phyloP scores from a whole-genome alignment of 2,329 filamentous ascomycete species.

The Botrytis galanthina region DNA sequence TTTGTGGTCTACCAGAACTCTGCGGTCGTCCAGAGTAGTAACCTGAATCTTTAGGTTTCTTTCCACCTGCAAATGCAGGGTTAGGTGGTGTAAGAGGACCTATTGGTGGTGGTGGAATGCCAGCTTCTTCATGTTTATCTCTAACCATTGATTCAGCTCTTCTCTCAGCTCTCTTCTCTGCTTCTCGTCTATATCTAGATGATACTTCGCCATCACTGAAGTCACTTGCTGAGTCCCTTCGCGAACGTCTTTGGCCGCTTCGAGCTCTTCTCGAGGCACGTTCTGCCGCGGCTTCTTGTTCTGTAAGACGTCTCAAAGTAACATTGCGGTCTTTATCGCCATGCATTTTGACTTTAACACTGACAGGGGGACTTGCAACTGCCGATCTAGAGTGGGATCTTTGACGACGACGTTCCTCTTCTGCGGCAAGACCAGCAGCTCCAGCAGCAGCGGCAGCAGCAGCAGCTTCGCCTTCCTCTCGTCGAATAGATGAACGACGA shows the following conservation, averaged over 20 bases:
- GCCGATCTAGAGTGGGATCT: conserved; percentile 28
- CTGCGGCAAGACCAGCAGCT: conserved; percentile 49
- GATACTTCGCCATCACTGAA: conserved; percentile 56
- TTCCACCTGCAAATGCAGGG: conserved; percentile 54
- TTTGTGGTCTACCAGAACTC: conserved; percentile 31
- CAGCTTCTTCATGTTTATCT: conserved; percentile 40
- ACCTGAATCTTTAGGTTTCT: conserved; percentile 57
- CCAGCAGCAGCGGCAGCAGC: conserved; percentile 47
- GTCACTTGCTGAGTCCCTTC: conserved; percentile 55
- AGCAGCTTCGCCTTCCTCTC: conserved; percentile 45
- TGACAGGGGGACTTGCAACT: conserved; percentile 48
- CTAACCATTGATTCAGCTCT: conserved; percentile 30
- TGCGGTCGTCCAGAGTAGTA: conserved; percentile 55
- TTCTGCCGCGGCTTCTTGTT: conserved; percentile 53
- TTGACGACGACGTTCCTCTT: conserved; percentile 43
- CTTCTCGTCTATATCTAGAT: conserved; percentile 54
- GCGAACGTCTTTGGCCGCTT: conserved; percentile 41
- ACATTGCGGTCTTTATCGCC: conserved; percentile 60
- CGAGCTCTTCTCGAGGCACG: conserved; percentile 35
- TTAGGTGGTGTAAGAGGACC: conserved; percentile 53
- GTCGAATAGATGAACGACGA: conserved; percentile 48
- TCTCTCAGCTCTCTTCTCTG: conserved; percentile 39
- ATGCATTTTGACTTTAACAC: conserved; percentile 59
- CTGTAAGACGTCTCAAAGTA: conserved; percentile 59
- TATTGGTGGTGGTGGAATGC: conserved; percentile 33